Percentiles rank a stretch among this genome's conserved stretches.
Conservation (phyloP, 768 basidiomycete genomes). For the Mycena albidolilacea region DNA sequence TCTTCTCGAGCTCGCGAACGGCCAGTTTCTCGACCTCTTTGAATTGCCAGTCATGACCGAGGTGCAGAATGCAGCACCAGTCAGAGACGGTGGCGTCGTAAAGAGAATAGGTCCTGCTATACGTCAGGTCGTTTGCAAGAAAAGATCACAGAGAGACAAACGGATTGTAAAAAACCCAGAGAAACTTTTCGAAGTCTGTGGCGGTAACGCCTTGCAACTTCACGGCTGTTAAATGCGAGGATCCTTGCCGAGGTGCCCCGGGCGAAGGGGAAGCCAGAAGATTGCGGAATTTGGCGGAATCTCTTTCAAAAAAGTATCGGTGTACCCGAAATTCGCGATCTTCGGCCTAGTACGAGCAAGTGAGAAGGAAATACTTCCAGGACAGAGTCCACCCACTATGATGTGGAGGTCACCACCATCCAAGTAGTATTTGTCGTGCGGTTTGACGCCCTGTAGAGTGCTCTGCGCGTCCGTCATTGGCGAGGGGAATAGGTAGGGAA, state of each 20-base stretch:
- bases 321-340: constrained; percentile 66
- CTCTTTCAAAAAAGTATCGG: constrained; percentile 67
- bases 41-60: constrained; percentile 72
- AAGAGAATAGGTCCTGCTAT: constrained; percentile 65
- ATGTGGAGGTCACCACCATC: constrained; percentile 64
- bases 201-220: constrained; percentile 59
- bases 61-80: constrained; percentile 69
- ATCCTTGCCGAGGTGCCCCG: constrained; percentile 48
- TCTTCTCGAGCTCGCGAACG: constrained; percentile 66
- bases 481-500: not conserved
- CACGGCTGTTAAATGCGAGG: constrained; percentile 53
- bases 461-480: constrained; percentile 21
- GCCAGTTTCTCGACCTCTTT: constrained; percentile 64
- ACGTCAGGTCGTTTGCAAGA: not conserved
- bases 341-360: constrained; percentile 52
- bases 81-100: constrained; percentile 65
- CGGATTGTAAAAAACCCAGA: constrained; percentile 78
- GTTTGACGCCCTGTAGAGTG: constrained; percentile 35
- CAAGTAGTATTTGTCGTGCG: constrained; percentile 60
- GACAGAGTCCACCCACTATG: constrained; percentile 48
- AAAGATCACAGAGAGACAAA: constrained; percentile 49
- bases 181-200: constrained; percentile 67
- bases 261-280: constrained; percentile 45
- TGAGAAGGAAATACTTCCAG: not conserved
- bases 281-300: constrained; percentile 63